Percentiles rank a stretch among this genome's conserved stretches.
Conservation (phyloP, 2,329 filamentous ascomycete genomes). For the Fusarium secorum region DNA sequence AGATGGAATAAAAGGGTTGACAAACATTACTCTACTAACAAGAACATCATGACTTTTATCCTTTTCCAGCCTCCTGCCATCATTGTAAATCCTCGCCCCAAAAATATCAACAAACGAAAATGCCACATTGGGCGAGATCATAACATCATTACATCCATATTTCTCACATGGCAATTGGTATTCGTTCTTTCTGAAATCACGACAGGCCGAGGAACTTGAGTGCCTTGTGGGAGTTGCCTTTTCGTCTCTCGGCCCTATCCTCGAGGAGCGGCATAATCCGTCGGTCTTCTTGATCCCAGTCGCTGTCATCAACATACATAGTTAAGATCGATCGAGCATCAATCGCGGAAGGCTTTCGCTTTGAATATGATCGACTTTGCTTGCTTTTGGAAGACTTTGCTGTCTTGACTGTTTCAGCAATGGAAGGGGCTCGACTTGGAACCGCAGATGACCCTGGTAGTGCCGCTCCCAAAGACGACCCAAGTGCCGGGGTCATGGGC, state of each 20-base stretch:
- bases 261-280: conserved; percentile 61
- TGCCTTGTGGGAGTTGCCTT: conserved; percentile 59
- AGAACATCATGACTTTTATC: not conserved
- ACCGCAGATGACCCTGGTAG: conserved; percentile 17
- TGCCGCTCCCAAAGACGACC: conserved; percentile 9
- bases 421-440: conserved; percentile 44
- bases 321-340: conserved; percentile 47
- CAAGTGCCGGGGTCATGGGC: conserved; percentile 29
- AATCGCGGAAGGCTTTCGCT: conserved; percentile 27
- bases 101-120: conserved; percentile 20
- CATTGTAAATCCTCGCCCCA: not conserved
- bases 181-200: not conserved
- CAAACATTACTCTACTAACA: conserved; percentile 22
- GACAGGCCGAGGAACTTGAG: conserved; percentile 62
- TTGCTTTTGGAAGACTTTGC: conserved; percentile 44
- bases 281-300: conserved; percentile 58
- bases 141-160: conserved; percentile 31
- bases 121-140: conserved; percentile 27
- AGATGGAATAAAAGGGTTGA: not conserved
- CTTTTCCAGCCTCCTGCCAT: conserved; percentile 5
- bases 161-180: not conserved
- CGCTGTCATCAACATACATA: conserved; percentile 51
- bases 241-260: conserved; percentile 46
- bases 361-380: conserved; percentile 42
- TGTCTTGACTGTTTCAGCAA: conserved; percentile 45